phyloP scores from a whole-genome alignment of 306 rosid species.

The Trifolium dubium region DNA sequence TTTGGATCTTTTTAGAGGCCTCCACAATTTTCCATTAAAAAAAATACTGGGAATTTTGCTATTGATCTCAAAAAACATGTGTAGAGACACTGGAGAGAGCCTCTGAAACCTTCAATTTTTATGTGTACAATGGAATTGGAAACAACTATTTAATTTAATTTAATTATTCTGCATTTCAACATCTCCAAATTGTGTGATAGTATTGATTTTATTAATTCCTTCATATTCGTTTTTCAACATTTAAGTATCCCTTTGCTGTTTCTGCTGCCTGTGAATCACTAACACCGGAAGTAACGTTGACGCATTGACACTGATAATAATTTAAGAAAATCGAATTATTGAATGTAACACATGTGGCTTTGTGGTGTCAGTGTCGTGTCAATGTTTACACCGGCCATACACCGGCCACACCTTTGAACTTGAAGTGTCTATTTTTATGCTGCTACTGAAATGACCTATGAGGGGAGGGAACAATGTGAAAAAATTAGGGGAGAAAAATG shows the following conservation, averaged over 20 bases:
- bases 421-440: not conserved
- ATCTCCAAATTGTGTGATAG: slow-evolving; percentile 27
- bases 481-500: slow-evolving; percentile 21
- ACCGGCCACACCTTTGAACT: too few relatives aligned
- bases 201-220: slow-evolving; percentile 8
- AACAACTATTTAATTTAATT: slow-evolving; percentile 50
- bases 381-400: too few relatives aligned
- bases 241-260: too few relatives aligned
- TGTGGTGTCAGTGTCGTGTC: too few relatives aligned
- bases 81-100: slow-evolving; percentile 44
- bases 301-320: too few relatives aligned
- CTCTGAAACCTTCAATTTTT: slow-evolving; percentile 43
- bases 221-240: not conserved
- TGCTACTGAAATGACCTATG: slow-evolving; percentile 37
- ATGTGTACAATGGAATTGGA: slow-evolving; percentile 51
- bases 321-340: too few relatives aligned
- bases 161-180: slow-evolving; percentile 22
- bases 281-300: too few relatives aligned
- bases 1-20: slow-evolving; percentile 49
- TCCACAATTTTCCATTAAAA: slow-evolving; percentile 52
- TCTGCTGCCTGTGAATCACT: too few relatives aligned
- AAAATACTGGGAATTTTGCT: slow-evolving; percentile 56
- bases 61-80: slow-evolving; percentile 49
- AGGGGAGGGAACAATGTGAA: slow-evolving; percentile 30
- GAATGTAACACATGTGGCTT: too few relatives aligned